phyloP scores from a whole-genome alignment of 208 protist genomes.

The Acanthamoeba culbertsoni region DNA sequence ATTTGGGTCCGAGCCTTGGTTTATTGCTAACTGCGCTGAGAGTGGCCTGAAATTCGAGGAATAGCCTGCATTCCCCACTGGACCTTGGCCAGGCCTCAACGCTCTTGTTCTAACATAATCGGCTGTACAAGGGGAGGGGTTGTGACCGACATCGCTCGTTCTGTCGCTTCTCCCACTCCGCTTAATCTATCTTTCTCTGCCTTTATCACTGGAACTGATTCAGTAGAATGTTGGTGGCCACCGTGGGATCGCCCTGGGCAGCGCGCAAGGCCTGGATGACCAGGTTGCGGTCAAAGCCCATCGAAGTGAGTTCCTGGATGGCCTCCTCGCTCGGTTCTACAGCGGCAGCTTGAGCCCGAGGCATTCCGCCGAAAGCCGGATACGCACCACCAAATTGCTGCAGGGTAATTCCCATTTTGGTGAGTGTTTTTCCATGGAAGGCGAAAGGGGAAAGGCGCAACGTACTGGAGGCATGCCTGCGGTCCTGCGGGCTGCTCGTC shows the following conservation, averaged over 20 bases:
- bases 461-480: neutral
- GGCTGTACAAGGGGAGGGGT: no score
- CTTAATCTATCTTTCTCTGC: no score
- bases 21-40: no score
- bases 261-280: constrained; percentile 33
- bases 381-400: neutral
- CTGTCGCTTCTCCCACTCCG: no score
- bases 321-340: constrained; percentile 27
- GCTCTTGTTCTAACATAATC: no score
- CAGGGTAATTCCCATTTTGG: no score
- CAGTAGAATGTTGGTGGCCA: constrained; percentile 19
- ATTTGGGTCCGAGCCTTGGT: neutral
- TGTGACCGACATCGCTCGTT: no score
- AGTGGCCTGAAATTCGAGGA: no score
- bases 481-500: neutral
- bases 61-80: no score
- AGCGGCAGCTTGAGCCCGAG: neutral
- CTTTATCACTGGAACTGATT: neutral
- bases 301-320: constrained; percentile 9
- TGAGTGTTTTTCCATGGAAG: no score
- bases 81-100: no score
- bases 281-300: constrained; percentile 38
- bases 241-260: neutral
- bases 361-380: neutral
- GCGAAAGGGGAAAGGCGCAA: no score